Base-by-base conservation (phyloP, 768 basidiomycete genomes). In the Rhodotorula kratochvilovae region DNA sequence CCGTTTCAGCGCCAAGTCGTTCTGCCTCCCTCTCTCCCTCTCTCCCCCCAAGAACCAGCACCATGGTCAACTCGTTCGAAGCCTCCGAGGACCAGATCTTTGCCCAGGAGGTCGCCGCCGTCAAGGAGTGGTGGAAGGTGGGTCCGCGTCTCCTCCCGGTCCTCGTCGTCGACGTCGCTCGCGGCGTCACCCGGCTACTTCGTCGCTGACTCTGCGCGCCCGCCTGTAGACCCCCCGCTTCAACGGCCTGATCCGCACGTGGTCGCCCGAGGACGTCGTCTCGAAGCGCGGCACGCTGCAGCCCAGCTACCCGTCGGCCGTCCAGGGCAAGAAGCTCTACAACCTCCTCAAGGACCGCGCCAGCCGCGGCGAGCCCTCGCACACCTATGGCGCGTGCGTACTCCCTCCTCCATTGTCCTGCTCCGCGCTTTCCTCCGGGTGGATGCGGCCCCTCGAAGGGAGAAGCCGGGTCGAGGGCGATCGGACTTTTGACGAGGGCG, bases 371-470 rank as follows among this genome's bases (percentile, higher is more conserved):
- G 90, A 90, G 7, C 89, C 90, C 1, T 93, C 91, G 31, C 91
- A 94, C 80, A 99, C 96, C 72, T 99, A 98, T 79, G 96, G 96
- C 83, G 94, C 94, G 92, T 97, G 80, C 86, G 94, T 89, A 42
- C 35, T 29, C 23, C 11, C 5, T 19, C 21, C 15, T 16, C 45
- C 51, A 8, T 17, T 5, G 42, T 15, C 11, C 53, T 0, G 5
- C 61, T 15, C 2, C 17, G 10, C 51, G 31, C n/a, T 60, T 29
- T 45, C 36, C 13, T 31, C 27, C 23, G 36, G 12, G 15, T 29
- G n/a, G 53, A 19, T 10, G 31, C 10, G 27, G 25, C 36, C 17
- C 25, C 25, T 29, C 27, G 29, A 11, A 27, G 53, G 21, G 19
- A 50, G 21, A 50, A 36, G 33, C 31, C n/a, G 55, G 33, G 55